Conservation (phyloP, 2,329 filamentous ascomycete genomes). For the Karstenula rhodostoma region DNA sequence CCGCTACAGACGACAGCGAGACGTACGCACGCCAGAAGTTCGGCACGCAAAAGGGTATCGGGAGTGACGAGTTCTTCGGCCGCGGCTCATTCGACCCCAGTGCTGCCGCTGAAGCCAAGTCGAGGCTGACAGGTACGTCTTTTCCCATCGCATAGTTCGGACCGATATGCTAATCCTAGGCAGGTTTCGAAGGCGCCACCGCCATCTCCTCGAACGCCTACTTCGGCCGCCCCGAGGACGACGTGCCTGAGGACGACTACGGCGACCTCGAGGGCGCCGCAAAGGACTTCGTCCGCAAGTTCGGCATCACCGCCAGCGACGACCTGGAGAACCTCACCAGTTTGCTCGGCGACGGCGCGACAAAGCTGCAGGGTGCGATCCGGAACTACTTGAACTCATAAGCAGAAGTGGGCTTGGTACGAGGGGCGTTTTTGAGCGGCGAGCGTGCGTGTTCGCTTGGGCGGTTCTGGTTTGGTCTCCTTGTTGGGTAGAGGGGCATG, state of each 20-base stretch:
- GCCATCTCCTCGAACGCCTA: slow-evolving; percentile 97
- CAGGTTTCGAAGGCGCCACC: slow-evolving; percentile 87
- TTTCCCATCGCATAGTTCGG: background rate
- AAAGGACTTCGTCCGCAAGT: slow-evolving; percentile 94
- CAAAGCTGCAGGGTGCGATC: slow-evolving; percentile 73
- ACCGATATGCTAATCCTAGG: slow-evolving; percentile 11
- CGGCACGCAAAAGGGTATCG: slow-evolving; percentile 92
- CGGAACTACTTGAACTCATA: slow-evolving; percentile 52
- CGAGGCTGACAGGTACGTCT: slow-evolving; percentile 69
- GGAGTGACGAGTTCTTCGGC: slow-evolving; percentile 97
- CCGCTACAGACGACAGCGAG: slow-evolving; percentile 74
- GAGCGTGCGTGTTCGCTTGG: too few relatives aligned
- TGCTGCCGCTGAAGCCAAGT: slow-evolving; percentile 84
- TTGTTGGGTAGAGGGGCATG: background rate
- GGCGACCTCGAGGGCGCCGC: slow-evolving; percentile 92
- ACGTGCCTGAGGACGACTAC: slow-evolving; percentile 75
- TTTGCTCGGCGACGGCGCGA: slow-evolving; percentile 84
- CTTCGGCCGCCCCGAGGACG: slow-evolving; percentile 91
- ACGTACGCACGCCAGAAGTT: slow-evolving; percentile 89
- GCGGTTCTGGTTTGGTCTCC: background rate
- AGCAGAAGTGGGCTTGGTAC: slow-evolving; percentile 13
- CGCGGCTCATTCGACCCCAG: slow-evolving; percentile 84
- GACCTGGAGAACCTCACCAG: slow-evolving; percentile 90
- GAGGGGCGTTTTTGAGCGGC: slow-evolving; percentile 3
- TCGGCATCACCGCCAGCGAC: slow-evolving; percentile 94